Conservation (phyloP, 148 eudicot species). For the Agrostemma githago region DNA sequence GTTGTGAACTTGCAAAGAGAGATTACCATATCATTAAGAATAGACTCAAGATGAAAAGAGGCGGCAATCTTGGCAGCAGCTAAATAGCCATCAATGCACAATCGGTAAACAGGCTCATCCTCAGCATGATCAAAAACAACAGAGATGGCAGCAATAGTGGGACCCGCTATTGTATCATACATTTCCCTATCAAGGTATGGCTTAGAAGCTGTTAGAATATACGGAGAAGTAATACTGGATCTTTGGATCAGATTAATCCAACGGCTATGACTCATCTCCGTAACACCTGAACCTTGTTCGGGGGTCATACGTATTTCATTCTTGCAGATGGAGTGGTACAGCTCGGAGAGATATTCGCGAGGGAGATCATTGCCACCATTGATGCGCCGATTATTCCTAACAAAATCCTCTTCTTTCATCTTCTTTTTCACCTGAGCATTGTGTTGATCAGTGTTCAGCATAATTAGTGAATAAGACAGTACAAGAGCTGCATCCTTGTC, state of each 20-base stretch:
- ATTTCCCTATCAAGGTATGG: constrained; percentile 74
- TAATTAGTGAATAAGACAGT: constrained; percentile 74
- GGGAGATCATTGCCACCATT: constrained; percentile 95
- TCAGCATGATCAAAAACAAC: constrained; percentile 92
- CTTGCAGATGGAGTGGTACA: constrained; percentile 67
- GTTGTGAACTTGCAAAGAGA: constrained; percentile 90
- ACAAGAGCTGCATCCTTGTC: constrained; percentile 92
- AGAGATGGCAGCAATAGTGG: constrained; percentile 85
- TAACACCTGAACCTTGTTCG: constrained; percentile 57
- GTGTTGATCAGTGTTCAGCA: constrained; percentile 95
- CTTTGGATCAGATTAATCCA: constrained; percentile 82
- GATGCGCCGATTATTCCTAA: constrained; percentile 74
- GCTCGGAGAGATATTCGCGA: constrained; percentile 64
- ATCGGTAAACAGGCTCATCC: constrained; percentile 67
- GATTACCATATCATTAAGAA: constrained; percentile 74
- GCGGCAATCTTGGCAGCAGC: constrained; percentile 78
- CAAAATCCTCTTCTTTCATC: constrained; percentile 95
- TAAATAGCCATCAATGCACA: constrained; percentile 82
- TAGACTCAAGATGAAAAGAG: constrained; percentile 57
- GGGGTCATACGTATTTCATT: constrained; percentile 84
- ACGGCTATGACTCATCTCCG: constrained; percentile 58
- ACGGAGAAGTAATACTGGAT: constrained; percentile 56
- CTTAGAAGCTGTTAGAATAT: constrained; percentile 50
- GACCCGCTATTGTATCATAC: constrained; percentile 81
- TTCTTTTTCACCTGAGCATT: constrained; percentile 89